A percentile compares a stretch with the other conserved stretches of the same genome.
These are phyloP conservation scores for Salvia miltiorrhiza DNA, from an alignment of 257 asterid species.

Conservation along the genomic window DNA sequence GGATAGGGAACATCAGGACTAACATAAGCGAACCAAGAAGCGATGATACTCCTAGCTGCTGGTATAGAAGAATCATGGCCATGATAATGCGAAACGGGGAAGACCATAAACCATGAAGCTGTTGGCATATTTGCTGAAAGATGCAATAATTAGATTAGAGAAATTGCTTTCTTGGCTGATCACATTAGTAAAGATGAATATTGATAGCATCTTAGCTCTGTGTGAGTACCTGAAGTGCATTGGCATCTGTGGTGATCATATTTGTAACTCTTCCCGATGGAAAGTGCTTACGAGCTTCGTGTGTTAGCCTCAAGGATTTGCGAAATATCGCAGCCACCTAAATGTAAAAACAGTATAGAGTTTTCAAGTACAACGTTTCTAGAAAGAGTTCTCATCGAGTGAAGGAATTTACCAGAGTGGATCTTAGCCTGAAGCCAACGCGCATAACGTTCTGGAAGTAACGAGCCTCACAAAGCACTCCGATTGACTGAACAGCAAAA, in stretches of 20 bases:
- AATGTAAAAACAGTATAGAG: conserved; percentile 13
- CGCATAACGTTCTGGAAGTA: conserved; percentile 96
- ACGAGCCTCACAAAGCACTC: conserved; percentile 89
- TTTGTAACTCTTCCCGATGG: conserved; percentile 82
- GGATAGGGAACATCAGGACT: conserved; percentile 78
- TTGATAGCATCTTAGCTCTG: conserved; percentile 10
- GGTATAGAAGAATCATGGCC: conserved; percentile 89
- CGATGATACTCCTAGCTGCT: conserved; percentile 87
- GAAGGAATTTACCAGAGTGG: conserved; percentile 67
- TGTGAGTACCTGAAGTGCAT: conserved; percentile 72
- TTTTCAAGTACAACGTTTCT: background rate
- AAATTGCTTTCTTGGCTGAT: conserved; percentile 1
- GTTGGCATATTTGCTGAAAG: conserved; percentile 86
- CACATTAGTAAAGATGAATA: too few species aligned
- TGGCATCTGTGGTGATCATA: conserved; percentile 88
- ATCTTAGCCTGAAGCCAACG: conserved; percentile 82
- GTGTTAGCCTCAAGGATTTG: conserved; percentile 76
- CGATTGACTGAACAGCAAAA: conserved; percentile 56
- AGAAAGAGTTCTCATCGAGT: conserved; percentile 6
- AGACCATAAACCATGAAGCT: conserved; percentile 90
- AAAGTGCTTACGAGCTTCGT: conserved; percentile 68
- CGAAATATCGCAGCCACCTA: conserved; percentile 85
- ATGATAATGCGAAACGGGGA: conserved; percentile 78
- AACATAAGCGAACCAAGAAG: conserved; percentile 79
- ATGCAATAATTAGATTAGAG: conserved; percentile 15